phyloP scores from a whole-genome alignment of 2,329 filamentous ascomycete genomes.

The Botrytis medusae region DNA sequence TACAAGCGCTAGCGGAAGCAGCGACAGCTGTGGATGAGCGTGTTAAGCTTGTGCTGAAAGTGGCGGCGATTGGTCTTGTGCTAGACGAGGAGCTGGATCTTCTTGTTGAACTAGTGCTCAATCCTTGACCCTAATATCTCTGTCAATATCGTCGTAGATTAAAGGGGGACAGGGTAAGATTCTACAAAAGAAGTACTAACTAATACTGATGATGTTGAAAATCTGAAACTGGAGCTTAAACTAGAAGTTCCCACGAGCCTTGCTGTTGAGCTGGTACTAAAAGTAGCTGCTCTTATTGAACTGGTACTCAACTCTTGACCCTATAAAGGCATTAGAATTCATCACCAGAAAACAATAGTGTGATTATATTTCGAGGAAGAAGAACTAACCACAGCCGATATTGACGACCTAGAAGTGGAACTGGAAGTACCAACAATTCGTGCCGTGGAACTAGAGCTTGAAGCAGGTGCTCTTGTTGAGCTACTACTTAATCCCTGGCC shows the following conservation, averaged over 20 bases:
- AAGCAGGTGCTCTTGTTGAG: not conserved
- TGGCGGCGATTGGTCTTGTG: not conserved
- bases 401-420: not conserved
- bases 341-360: not conserved
- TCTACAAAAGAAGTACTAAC: not conserved
- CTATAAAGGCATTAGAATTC: not conserved
- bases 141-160: not conserved
- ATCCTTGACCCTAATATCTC: not conserved
- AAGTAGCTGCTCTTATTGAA: not conserved
- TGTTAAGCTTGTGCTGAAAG: not conserved
- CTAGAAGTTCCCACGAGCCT: not conserved
- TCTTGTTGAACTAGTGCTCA: not conserved
- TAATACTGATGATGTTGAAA: not conserved
- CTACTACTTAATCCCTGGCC: not conserved
- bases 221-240: not conserved
- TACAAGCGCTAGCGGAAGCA: not conserved
- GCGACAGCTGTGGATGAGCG: not conserved
- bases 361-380: not conserved
- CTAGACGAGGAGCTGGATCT: not conserved
- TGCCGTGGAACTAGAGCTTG: not conserved
- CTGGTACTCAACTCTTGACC: not conserved
- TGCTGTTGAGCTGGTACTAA: not conserved
- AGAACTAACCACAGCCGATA: not conserved
- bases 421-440: not conserved
- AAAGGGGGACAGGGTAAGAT: not conserved